phyloP scores from a whole-genome alignment of 306 rosid species.

The Quercus mongolica region DNA sequence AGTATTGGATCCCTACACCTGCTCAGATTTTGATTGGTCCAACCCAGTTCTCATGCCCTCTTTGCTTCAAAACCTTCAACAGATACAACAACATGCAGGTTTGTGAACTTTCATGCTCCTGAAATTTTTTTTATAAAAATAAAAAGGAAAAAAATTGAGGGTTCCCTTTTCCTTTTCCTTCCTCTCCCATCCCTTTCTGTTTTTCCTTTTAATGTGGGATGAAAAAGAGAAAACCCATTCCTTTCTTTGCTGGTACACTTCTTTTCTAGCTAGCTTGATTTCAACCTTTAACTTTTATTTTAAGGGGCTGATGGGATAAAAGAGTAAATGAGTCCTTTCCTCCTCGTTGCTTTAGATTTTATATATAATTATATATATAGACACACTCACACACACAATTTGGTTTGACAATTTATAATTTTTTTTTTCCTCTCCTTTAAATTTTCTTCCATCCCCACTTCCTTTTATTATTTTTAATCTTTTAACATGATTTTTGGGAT shows the following conservation, averaged over 20 bases:
- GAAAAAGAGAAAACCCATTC: slow-evolving; percentile 33
- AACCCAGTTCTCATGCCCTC: slow-evolving; percentile 91
- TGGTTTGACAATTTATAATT: slow-evolving; percentile 13
- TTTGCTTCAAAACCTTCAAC: slow-evolving; percentile 94
- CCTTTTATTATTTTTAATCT: background rate
- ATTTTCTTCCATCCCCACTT: background rate
- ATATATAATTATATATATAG: background rate
- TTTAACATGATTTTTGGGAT: slow-evolving; percentile 31
- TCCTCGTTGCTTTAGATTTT: slow-evolving; percentile 17
- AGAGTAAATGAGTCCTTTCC: slow-evolving; percentile 16
- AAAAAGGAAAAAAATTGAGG: background rate
- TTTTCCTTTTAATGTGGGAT: slow-evolving; percentile 41
- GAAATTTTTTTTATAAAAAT: background rate
- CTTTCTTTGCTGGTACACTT: slow-evolving; percentile 28
- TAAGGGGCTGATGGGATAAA: slow-evolving; percentile 20
- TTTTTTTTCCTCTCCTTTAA: background rate
- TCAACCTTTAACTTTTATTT: slow-evolving; percentile 41
- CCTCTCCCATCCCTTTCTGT: slow-evolving; percentile 25
- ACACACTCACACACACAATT: background rate
- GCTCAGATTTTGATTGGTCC: slow-evolving; percentile 91
- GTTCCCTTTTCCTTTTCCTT: slow-evolving; percentile 5
- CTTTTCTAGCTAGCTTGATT: slow-evolving; percentile 33
- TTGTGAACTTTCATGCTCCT: slow-evolving; percentile 5
- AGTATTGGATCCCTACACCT: slow-evolving; percentile 97
- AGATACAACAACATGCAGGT: slow-evolving; percentile 99